Percentiles rank a stretch among this genome's conserved stretches.
These are phyloP conservation scores for Chlorella sp. DNA, from an alignment of 139 green algal species.

Conservation along the genomic window DNA sequence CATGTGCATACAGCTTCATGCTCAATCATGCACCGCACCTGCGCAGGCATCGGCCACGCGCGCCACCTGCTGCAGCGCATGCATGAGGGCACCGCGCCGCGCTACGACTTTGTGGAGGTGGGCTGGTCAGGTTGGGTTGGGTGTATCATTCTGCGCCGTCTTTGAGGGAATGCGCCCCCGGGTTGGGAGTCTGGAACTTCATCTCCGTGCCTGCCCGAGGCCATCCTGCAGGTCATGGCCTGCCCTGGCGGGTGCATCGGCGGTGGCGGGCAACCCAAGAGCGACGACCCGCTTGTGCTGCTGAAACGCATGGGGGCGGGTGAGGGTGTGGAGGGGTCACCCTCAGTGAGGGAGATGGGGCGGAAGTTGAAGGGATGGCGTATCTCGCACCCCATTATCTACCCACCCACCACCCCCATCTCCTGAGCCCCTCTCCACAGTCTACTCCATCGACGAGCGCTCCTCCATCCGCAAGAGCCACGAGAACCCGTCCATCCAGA, in stretches of 20 bases:
- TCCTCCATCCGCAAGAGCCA: conserved; percentile 37
- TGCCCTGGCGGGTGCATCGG: conserved; percentile 65
- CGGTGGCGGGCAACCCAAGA: conserved; percentile 75
- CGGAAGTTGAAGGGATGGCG: no score
- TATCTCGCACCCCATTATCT: no score
- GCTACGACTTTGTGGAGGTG: conserved; percentile 72
- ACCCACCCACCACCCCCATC: no score
- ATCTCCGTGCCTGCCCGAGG: no score
- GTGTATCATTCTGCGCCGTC: no score
- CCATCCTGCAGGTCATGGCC: conserved; percentile 45
- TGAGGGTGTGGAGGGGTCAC: not conserved
- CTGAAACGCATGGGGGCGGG: conserved; percentile 59
- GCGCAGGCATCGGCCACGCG: conserved; percentile 64
- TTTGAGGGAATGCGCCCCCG: no score
- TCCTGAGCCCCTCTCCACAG: not conserved
- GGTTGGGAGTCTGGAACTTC: no score
- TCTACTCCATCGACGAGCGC: conserved; percentile 43
- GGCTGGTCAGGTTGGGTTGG: no score
- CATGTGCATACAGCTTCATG: no score
- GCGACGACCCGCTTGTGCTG: conserved; percentile 61
- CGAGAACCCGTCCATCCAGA: conserved; percentile 38
- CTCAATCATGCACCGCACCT: no score
- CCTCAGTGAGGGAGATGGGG: no score
- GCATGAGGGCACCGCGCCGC: not conserved
- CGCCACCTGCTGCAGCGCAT: conserved; percentile 72